Percentiles rank a stretch among this genome's conserved stretches.
phyloP scores from a whole-genome alignment of 176 grass and related monocot genomes.

The sorghum (Sorghum bicolor) region DNA sequence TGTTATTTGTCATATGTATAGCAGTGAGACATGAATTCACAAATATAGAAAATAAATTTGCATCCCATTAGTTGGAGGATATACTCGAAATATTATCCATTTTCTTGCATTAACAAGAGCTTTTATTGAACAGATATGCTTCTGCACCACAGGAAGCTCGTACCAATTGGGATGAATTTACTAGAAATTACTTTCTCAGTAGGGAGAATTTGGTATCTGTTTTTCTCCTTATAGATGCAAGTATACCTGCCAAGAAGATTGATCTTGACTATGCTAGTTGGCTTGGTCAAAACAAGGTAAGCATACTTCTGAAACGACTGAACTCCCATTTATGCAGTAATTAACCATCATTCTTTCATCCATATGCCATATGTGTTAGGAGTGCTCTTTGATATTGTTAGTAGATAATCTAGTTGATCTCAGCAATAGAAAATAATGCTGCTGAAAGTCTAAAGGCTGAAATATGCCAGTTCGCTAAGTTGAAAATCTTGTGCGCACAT shows the following conservation, averaged over 20 bases:
- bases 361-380: background rate
- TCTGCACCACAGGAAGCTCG: constrained; percentile 79
- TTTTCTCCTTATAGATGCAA: constrained; percentile 96
- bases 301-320: constrained; percentile 13
- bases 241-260: constrained; percentile 95
- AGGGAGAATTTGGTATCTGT: constrained; percentile 79
- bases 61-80: background rate
- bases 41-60: background rate
- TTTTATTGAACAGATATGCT: constrained; percentile 79
- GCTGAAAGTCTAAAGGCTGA: background rate
- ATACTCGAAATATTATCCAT: constrained; percentile 2
- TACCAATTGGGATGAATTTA: constrained; percentile 83
- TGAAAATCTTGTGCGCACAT: background rate
- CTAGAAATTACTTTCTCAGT: constrained; percentile 81
- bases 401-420: constrained; percentile 25
- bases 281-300: constrained; percentile 92
- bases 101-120: constrained; percentile 22
- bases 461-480: background rate
- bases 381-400: background rate
- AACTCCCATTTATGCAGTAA: background rate
- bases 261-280: constrained; percentile 99
- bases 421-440: background rate
- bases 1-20: background rate
- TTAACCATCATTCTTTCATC: background rate
- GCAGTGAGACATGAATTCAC: background rate